phyloP scores from a whole-genome alignment of 2,329 filamentous ascomycete species.

The Zarea fungicola region DNA sequence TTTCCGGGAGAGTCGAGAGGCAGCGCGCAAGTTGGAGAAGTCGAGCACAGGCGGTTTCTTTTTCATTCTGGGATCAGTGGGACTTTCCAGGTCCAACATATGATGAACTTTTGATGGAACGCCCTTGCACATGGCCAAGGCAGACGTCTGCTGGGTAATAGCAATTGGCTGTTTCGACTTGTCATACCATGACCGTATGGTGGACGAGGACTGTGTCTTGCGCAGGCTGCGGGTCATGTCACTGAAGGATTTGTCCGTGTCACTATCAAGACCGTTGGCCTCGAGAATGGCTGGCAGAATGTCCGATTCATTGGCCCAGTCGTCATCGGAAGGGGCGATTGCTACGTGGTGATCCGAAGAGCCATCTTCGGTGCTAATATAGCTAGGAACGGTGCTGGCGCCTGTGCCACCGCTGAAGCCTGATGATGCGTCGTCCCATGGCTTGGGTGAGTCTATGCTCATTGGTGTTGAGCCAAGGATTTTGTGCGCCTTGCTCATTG shows the following conservation, averaged over 20 bases:
- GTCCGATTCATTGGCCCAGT: constrained; percentile 44
- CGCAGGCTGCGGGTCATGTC: constrained; percentile 39
- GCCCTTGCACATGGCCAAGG: constrained; percentile 53
- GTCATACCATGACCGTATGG: constrained; percentile 54
- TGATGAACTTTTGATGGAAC: constrained; percentile 42
- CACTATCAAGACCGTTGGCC: constrained; percentile 18
- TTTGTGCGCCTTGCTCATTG: constrained; percentile 47
- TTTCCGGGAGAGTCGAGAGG: constrained; percentile 25
- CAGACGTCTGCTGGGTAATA: constrained; percentile 56
- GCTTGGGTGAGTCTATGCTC: constrained; percentile 33
- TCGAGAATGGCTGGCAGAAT: constrained; percentile 33
- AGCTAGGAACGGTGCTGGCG: constrained; percentile 33
- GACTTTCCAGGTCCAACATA: constrained; percentile 41
- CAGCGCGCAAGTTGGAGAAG: constrained; percentile 38
- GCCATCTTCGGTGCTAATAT: constrained; percentile 21
- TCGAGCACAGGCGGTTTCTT: constrained; percentile 47
- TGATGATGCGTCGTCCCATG: constrained; percentile 40
- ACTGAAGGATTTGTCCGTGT: constrained; percentile 22
- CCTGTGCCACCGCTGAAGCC: constrained; percentile 41
- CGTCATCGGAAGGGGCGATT: constrained; percentile 17
- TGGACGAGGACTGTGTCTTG: constrained; percentile 48
- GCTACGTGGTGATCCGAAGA: constrained; percentile 19
- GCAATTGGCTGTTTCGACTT: constrained; percentile 49
- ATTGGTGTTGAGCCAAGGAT: constrained; percentile 43
- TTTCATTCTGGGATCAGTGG: constrained; percentile 22